phyloP scores from a whole-genome alignment of 345 rosid genomes.

The Toxicodendron radicans region DNA sequence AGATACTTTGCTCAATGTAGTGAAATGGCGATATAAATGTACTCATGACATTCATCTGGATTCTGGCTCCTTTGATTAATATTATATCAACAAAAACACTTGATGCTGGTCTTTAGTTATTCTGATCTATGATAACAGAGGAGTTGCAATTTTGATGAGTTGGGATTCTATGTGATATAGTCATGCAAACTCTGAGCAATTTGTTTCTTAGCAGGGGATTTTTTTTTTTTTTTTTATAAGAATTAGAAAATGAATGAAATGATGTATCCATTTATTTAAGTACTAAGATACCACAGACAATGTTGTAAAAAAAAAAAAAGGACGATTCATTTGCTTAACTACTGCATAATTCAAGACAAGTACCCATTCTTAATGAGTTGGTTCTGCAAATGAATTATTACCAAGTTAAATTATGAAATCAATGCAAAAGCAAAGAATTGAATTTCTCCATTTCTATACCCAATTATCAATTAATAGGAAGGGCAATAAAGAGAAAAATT shows the following conservation, averaged over 20 bases:
- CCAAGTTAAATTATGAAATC: not conserved
- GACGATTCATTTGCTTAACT: too few species aligned
- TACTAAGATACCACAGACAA: not conserved
- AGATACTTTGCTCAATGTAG: not conserved
- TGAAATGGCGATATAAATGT: not conserved
- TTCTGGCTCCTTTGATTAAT: too few species aligned
- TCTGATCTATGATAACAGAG: not conserved
- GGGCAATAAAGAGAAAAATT: not conserved
- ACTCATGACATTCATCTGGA: not conserved
- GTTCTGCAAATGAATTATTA: not conserved
- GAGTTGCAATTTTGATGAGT: not conserved
- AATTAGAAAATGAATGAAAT: too few species aligned
- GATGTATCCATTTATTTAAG: not conserved
- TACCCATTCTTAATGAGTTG: too few species aligned
- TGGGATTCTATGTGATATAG: too few species aligned
- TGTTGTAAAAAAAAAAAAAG: not conserved
- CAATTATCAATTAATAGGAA: not conserved
- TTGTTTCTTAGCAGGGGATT: too few species aligned
- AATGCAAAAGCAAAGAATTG: not conserved
- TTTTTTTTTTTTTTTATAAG: too few species aligned
- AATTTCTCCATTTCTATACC: not conserved
- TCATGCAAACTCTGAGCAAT: too few species aligned
- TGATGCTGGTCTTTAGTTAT: not conserved
- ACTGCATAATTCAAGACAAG: too few species aligned
- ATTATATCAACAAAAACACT: not conserved